phyloP scores from a whole-genome alignment of 108 stramenopile genomes.

The Cyclotella atomus region DNA sequence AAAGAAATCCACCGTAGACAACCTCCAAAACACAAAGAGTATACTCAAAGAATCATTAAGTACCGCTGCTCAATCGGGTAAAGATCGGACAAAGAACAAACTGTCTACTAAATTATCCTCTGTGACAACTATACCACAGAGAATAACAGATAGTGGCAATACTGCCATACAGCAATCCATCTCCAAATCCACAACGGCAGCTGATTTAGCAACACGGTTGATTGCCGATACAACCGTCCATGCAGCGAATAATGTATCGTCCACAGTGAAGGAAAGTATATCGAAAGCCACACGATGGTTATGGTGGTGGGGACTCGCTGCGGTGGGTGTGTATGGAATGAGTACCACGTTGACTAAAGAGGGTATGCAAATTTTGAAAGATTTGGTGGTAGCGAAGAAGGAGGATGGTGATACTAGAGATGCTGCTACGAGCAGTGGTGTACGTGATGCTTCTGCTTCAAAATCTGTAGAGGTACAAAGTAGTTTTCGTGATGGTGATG shows the following conservation, averaged over 20 bases:
- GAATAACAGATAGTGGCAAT: too few species aligned
- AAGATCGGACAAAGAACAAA: neutral
- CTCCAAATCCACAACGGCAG: too few species aligned
- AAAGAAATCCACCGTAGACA: too few species aligned
- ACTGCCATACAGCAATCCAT: too few species aligned
- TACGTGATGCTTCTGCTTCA: too few species aligned
- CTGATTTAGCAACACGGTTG: conserved; percentile 2
- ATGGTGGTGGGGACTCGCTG: conserved; percentile 72
- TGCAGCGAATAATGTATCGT: conserved; percentile 7
- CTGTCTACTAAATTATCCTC: neutral
- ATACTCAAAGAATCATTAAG: too few species aligned
- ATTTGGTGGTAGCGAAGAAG: conserved; percentile 2
- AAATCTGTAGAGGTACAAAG: too few species aligned
- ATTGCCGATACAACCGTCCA: conserved; percentile 6
- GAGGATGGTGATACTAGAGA: neutral
- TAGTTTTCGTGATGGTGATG: too few species aligned
- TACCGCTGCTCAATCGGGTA: too few species aligned
- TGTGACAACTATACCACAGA: neutral
- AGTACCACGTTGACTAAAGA: conserved; percentile 65
- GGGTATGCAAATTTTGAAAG: conserved; percentile 44
- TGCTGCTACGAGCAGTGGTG: neutral
- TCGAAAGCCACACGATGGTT: conserved; percentile 49
- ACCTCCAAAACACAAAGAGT: too few species aligned
- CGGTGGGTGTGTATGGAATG: conserved; percentile 71
- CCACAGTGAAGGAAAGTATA: conserved; percentile 15